Evolutionary conservation across 208 protist species (phyloP).

Genomic region (Phytomonas sp.): DNA sequence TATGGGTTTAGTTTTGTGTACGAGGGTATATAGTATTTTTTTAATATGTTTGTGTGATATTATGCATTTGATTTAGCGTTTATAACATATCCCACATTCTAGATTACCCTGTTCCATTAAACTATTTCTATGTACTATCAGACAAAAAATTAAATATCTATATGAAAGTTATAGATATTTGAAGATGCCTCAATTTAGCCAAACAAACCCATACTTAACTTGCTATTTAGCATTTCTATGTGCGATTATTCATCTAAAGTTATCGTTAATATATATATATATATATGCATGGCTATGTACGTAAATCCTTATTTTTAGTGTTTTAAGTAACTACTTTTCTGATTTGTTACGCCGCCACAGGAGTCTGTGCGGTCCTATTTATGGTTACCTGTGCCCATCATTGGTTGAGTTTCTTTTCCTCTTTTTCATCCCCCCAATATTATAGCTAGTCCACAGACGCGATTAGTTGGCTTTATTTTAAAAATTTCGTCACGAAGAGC

Average conservation of each 20-base stretch:
- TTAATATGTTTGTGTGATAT: neutral
- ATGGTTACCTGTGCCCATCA: neutral
- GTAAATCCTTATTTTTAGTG: neutral
- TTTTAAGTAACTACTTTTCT: neutral
- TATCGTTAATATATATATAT: constrained; percentile 7
- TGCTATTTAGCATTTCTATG: neutral
- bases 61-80: neutral
- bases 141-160: neutral
- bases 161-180: neutral
- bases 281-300: constrained; percentile 2
- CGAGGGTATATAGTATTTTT: neutral
- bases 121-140: neutral
- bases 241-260: neutral
- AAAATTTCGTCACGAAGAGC: too few relatives aligned
- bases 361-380: neutral
- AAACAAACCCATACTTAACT: neutral
- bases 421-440: neutral
- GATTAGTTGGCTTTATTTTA: neutral
- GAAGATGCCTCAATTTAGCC: neutral
- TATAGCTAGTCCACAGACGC: neutral
- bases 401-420: neutral
- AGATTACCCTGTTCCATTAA: neutral
- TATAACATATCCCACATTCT: neutral
- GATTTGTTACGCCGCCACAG: neutral
- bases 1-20: neutral